Base-by-base conservation (phyloP, 768 basidiomycete species). In the Gloeostereum incarnatum region DNA sequence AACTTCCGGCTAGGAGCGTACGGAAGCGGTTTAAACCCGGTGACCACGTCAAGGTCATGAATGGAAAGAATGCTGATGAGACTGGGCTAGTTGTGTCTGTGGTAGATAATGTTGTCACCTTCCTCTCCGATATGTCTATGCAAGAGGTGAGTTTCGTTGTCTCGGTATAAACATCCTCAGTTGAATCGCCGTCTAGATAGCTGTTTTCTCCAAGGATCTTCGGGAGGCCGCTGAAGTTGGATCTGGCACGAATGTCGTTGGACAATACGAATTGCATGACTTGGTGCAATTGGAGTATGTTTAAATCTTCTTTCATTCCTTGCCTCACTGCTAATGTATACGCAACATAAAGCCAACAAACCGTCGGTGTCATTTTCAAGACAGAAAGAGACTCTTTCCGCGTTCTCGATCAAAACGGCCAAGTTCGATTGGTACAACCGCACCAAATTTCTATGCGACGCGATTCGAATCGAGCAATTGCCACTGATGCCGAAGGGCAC, bases 11-110 rank as follows among this genome's bases (percentile, higher is more conserved):
- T 1, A 69, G 86, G 39, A 85, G 85, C 55, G 92, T 98, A 3
- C 70, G 93, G 50, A 99, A 99, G 62, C 71, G 83, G 31, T 98
- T 99, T 70, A 92, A 90, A 55, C 74, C 91, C 39, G 96, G 96
- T 52, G 94, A 98, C 60, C 96, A 99, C 51, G 91, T 99, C 60
- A 98, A 98, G 62, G 94, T 98, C 41, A 91, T 98, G 81, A 72
- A 81, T 11, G 96, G 96, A 17, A 81, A 91, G 59, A 96, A 97
- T 53, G 75, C 78, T 6, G 89, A 96, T 51, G 93, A 96, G 59
- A 93, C 92, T 3, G 96, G 96, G 64, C 70, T 98, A 49, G 94
- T 99, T 25, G 85, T 98, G 17, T 83, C 90, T 16, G 82, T 93
- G 14, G 69, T 83, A 3, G 88, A 89, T 50, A 89, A 92, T 36